Evolutionary conservation across 2,329 filamentous ascomycete species (phyloP), one percentile per base, ranked within the genome.

Genomic region (Annulohypoxylon truncatum): DNA sequence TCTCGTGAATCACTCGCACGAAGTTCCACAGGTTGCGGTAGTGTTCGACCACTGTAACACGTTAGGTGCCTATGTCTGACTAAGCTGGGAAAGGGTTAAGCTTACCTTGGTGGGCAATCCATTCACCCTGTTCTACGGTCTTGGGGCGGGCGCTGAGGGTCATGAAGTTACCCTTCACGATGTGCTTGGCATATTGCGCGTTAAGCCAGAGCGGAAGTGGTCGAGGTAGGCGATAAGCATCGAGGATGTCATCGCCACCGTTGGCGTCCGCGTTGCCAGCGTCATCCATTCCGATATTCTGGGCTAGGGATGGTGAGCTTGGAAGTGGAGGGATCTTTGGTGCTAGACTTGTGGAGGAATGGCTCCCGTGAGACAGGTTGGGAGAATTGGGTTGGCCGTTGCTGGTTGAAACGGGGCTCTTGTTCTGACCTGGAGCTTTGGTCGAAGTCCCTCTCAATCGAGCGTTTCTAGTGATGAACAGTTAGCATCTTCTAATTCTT

Each of bases 101-200:
- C 82, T 77, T 85, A 97, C 95, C 90, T 85, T 97, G 95, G 79
- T 97, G 93, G 68, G 94, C 94, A 73, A 97, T 87, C 95, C 95
- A 98, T 80, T 98, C 95, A 71, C 93, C 95, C 77, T 93, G 89
- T 75, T 97, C 95, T 47, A 97, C 92, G 61, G 96, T 94, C 82
- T 95, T 94, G 20, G 95, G 95, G 76, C 94, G 91, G 52, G 94
- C 93, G 74, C 94, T 96, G 64, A 98, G 82, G 9, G 95, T 97
- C 90, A 97, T 93, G 78, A 98, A 97, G 82, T 97, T 98, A 64
- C 95, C 95, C 83, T 95, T 97, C 75, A 97, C 94, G 71, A 97
- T 97, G 75, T 97, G 89, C 77, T 91, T 92, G 58, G 92, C 90
- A 77, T 92, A 91, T 67, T 88, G 82, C 60, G 90, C 86, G 75